Percentiles rank a stretch among this genome's conserved stretches.
These are phyloP conservation scores for Buddleja alternifolia DNA, from an alignment of 257 asterid species.

Conservation along the genomic window DNA sequence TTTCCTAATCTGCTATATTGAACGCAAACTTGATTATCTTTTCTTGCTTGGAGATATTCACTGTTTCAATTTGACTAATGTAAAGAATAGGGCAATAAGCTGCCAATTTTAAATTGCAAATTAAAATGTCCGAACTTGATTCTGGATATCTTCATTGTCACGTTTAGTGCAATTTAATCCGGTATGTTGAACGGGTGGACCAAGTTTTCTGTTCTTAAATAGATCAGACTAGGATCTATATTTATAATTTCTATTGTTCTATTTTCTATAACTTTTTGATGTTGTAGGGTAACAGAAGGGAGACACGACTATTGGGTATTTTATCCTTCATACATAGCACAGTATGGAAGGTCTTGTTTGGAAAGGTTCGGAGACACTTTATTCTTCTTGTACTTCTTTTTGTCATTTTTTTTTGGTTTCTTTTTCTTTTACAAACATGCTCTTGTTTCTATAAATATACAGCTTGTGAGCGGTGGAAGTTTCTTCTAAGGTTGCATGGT, in stretches of 20 bases:
- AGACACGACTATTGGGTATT: constrained; percentile 81
- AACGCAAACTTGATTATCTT: neutral
- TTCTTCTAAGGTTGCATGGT: neutral
- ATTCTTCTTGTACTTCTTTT: neutral
- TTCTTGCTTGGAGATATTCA: neutral
- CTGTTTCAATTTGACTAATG: neutral
- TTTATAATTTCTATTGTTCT: neutral
- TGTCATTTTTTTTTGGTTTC: neutral
- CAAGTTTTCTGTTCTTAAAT: neutral
- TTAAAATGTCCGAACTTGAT: neutral
- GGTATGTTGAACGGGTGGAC: neutral
- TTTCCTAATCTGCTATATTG: neutral
- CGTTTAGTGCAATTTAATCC: neutral
- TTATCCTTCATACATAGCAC: constrained; percentile 91
- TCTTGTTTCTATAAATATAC: neutral
- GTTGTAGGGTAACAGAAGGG: constrained; percentile 85
- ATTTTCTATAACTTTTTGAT: constrained; percentile 20
- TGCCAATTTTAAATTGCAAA: neutral
- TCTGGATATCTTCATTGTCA: constrained; percentile 4
- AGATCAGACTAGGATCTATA: neutral
- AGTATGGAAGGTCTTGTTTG: constrained; percentile 91
- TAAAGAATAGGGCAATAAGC: neutral
- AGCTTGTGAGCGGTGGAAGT: neutral
- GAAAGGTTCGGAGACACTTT: constrained; percentile 57
- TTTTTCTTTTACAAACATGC: neutral